These are phyloP conservation scores for Vitis vinifera DNA, from an alignment of 164 flowering plant species.

Conservation along the genomic window ASM3070453v1 NC_081810.1:5900001-5900500, in stretches of 20 bases:
- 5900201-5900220: conserved; percentile 70
- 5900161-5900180: conserved; percentile 56
- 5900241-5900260: conserved; percentile 44
- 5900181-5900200: conserved; percentile 77
- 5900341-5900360: conserved; percentile 38
- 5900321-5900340: conserved; percentile 55
- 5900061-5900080: conserved; percentile 56
- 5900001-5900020: conserved; percentile 59
- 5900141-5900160: conserved; percentile 54
- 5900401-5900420: conserved; percentile 43
- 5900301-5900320: conserved; percentile 30
- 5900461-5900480: conserved; percentile 73
- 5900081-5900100: conserved; percentile 60
- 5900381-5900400: conserved; percentile 33
- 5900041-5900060: conserved; percentile 69
- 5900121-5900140: conserved; percentile 54
- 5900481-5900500: conserved; percentile 66
- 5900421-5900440: conserved; percentile 57
- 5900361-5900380: conserved; percentile 54
- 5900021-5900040: conserved; percentile 72
- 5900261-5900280: conserved; percentile 40
- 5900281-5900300: conserved; percentile 73
- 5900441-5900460: conserved; percentile 72
- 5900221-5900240: conserved; percentile 56
- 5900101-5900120: conserved; percentile 54